phyloP scores from a whole-genome alignment of 208 protist genomes.

The Jaenimonas drosophilae region DNA sequence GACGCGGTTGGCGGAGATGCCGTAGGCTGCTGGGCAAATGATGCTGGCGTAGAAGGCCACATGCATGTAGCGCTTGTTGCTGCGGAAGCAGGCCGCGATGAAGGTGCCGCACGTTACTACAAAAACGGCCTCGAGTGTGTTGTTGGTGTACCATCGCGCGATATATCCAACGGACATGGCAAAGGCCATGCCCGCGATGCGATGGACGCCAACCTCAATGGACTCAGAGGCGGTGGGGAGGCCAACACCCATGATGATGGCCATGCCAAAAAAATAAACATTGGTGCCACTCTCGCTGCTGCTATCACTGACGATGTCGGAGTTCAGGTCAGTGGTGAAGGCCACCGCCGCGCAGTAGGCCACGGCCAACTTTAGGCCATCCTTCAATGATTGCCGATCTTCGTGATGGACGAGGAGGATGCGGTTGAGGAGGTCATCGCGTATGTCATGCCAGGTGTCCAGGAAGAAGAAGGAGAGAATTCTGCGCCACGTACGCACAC shows the following conservation, averaged over 20 bases:
- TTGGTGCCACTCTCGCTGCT: too few species aligned
- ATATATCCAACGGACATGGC: constrained; percentile 32
- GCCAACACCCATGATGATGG: constrained; percentile 45
- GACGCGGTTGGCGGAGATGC: constrained; percentile 13
- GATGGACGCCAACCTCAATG: constrained; percentile 37
- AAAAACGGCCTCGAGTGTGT: constrained; percentile 17
- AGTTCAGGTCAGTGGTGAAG: constrained; percentile 31
- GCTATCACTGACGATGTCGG: constrained; percentile 13
- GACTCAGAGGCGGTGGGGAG: constrained; percentile 38
- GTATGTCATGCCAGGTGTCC: constrained; percentile 31
- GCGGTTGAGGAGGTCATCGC: constrained; percentile 22
- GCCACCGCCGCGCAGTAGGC: constrained; percentile 28
- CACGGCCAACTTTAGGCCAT: constrained; percentile 38
- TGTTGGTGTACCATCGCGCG: constrained; percentile 19
- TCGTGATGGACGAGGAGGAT: constrained; percentile 27
- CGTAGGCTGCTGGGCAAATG: constrained; percentile 25
- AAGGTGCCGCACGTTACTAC: constrained; percentile 20
- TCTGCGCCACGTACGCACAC: constrained; percentile 19
- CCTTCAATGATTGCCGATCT: constrained; percentile 26
- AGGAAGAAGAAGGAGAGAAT: constrained; percentile 34
- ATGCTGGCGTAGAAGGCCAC: constrained; percentile 35
- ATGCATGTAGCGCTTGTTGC: constrained; percentile 28
- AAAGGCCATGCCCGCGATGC: constrained; percentile 34
- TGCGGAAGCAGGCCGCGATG: constrained; percentile 17
- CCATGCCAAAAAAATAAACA: constrained; percentile 54